Evolutionary conservation across 768 basidiomycete genomes (phyloP).

Genomic region (Mycena maculata): DNA sequence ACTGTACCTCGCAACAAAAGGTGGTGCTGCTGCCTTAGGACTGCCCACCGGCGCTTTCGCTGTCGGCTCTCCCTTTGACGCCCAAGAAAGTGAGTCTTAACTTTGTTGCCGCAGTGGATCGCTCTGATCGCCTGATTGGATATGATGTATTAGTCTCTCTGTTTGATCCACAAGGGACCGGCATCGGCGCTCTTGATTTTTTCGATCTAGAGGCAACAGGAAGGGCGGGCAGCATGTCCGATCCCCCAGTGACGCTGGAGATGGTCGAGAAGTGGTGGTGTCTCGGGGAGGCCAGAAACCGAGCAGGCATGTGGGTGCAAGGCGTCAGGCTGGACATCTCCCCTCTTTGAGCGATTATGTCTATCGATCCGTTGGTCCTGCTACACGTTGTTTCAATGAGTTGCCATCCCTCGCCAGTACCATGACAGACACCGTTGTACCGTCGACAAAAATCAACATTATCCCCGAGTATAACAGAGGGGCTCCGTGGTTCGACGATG

Average conservation of each 20-base stretch:
- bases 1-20: constrained; percentile 83
- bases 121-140: too few species aligned
- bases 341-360: constrained; percentile 14
- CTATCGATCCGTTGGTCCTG: constrained; percentile 6
- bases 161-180: constrained; percentile 55
- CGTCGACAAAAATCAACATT: constrained; percentile 33
- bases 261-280: constrained; percentile 94
- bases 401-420: background rate
- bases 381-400: constrained; percentile 32
- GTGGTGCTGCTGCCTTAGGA: constrained; percentile 79
- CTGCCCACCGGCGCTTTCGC: constrained; percentile 60
- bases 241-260: constrained; percentile 52
- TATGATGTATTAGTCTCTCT: constrained; percentile 64
- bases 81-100: constrained; percentile 73
- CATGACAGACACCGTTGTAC: constrained; percentile 32
- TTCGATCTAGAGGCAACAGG: constrained; percentile 57
- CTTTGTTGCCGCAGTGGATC: constrained; percentile 9
- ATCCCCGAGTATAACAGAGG: constrained; percentile 28
- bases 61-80: constrained; percentile 77
- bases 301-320: constrained; percentile 80
- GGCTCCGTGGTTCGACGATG: constrained; percentile 30
- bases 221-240: constrained; percentile 14
- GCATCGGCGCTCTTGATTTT: constrained; percentile 78
- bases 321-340: constrained; percentile 50
- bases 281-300: constrained; percentile 76